A percentile compares a stretch with the other conserved stretches of the same genome.
Evolutionary conservation across 352 stramenopile species (phyloP).

Genomic region (Phytophthora tentaculata): DNA sequence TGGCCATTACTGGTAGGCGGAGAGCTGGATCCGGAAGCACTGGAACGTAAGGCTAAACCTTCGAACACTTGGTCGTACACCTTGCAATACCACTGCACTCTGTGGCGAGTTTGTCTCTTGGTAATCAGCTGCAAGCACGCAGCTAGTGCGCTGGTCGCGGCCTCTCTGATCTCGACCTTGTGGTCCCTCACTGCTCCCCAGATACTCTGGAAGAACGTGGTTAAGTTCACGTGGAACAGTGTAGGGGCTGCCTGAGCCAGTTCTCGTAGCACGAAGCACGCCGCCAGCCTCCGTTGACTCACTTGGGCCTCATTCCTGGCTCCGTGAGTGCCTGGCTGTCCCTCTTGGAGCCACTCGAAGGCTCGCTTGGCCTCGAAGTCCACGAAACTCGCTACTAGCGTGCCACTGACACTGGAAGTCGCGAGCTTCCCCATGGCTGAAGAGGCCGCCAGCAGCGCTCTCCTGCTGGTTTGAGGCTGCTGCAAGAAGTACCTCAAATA

Average conservation of each 20-base stretch:
- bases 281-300: conserved; percentile 76
- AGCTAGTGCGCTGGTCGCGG: conserved; percentile 81
- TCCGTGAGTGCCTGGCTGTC: conserved; percentile 9
- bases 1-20: conserved; percentile 14
- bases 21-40: conserved; percentile 17
- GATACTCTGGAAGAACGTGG: conserved; percentile 94
- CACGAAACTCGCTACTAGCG: conserved; percentile 89
- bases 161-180: conserved; percentile 82
- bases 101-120: conserved; percentile 76
- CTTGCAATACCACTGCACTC: conserved; percentile 93
- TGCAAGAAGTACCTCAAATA: conserved; percentile 89
- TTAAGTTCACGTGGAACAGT: conserved; percentile 92
- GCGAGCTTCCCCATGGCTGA: conserved; percentile 87
- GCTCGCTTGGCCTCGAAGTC: conserved; percentile 93
- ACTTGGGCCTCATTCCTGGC: conserved; percentile 71
- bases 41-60: conserved; percentile 49
- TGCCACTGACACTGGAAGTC: conserved; percentile 80
- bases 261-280: conserved; percentile 88
- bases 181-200: conserved; percentile 84
- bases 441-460: conserved; percentile 69
- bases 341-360: conserved; percentile 89
- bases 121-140: conserved; percentile 91
- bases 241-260: conserved; percentile 88
- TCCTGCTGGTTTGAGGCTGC: conserved; percentile 66
- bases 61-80: conserved; percentile 92